A percentile compares a stretch with the other conserved stretches of the same genome.
phyloP scores from a whole-genome alignment of 148 eudicot genomes.

The Rhododendron griersonianum region DNA sequence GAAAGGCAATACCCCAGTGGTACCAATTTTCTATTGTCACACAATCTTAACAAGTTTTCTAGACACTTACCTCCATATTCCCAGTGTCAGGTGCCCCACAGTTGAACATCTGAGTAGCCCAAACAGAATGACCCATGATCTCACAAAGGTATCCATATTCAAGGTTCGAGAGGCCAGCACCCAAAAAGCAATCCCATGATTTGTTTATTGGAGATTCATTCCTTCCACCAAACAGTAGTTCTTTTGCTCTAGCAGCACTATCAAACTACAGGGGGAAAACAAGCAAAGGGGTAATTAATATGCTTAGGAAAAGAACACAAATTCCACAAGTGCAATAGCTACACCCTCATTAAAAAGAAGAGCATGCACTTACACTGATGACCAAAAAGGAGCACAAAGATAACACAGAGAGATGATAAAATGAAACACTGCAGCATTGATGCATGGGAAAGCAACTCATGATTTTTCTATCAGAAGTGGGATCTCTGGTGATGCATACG shows the following conservation, averaged over 20 bases:
- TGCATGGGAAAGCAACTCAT: too few relatives aligned
- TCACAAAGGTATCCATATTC: conserved; percentile 97
- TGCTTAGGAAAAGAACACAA: background rate
- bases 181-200: conserved; percentile 37
- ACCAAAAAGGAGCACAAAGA: background rate
- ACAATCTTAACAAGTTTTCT: background rate
- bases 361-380: background rate
- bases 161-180: conserved; percentile 88
- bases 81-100: conserved; percentile 99
- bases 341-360: background rate
- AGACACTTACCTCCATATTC: conserved; percentile 83
- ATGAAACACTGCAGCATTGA: background rate
- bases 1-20: background rate
- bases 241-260: conserved; percentile 76
- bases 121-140: conserved; percentile 90
- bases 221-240: conserved; percentile 54
- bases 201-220: conserved; percentile 20
- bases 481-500: too few relatives aligned
- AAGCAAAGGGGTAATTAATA: background rate
- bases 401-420: too few relatives aligned
- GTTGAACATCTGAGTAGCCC: conserved; percentile 96
- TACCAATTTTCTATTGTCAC: background rate
- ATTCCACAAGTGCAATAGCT: background rate
- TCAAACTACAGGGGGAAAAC: conserved; percentile 53
- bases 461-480: too few relatives aligned